Base-by-base conservation (phyloP, 805 yeast genomes). In the Henningerozyma blattae region DNA sequence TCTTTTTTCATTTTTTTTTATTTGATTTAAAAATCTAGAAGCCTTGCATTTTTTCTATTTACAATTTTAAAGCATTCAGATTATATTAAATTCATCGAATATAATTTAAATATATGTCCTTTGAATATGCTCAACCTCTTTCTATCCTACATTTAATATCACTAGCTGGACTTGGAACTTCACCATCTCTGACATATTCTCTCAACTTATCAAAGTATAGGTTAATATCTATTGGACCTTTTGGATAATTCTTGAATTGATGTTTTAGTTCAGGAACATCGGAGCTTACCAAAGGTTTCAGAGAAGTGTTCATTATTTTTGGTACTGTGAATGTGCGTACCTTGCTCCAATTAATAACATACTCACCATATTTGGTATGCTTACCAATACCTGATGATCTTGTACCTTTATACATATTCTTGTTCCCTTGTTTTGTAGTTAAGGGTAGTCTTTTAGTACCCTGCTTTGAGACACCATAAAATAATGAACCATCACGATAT, bases 241-340 rank as follows among this genome's bases (percentile, higher is more conserved):
- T 74, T 19, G 54, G 45, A 54, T 70, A 89, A 5, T 95, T 95
- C 35, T 63, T 62, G 52, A 64, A 85, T 22, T 67, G 64, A 53
- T 85, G 86, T 42, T 62, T 66, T 31, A 86, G 68, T 46, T 72
- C 70, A 8, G 94, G 87, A 7, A 77, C 69, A 33, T 75, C 75
- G 15, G 78, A 75, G 30, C 85, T 76, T 4, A 86, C 94, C 32
- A 84, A 67, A 4, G 97, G 87, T 48, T 72, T 78, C 41, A 89
- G 64, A 30, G 61, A 56, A 12, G 50, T 35, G 39, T 65, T 65
- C 42, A 49, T 54, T 50, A 52, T 48, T 8, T 48, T 46, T 13
- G 98, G 98, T 8, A 76, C 85, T 3, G 83, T 94, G 58, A 77
- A 91, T 0, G 97, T 85, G 48, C 95, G 70, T 20, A 89, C 97